These are phyloP conservation scores for Brassica incana DNA, from an alignment of 345 rosid genomes.

Conservation along the genomic window DNA sequence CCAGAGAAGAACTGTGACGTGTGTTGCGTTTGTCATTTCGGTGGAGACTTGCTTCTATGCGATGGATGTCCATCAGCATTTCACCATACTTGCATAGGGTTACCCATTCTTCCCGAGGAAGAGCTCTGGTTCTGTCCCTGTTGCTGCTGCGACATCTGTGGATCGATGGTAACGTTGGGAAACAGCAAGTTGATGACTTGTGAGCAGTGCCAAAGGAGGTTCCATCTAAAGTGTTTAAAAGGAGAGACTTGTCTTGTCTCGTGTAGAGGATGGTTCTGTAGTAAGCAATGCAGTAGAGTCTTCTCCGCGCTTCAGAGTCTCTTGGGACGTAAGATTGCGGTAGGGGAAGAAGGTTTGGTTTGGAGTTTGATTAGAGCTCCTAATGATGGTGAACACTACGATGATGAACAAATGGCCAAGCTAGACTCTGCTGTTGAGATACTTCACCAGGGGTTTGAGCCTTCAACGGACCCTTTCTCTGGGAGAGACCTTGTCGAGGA, in stretches of 20 bases:
- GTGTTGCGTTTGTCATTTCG: slow-evolving; percentile 51
- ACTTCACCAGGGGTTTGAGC: slow-evolving; percentile 79
- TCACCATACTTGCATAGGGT: slow-evolving; percentile 51
- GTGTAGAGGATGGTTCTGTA: slow-evolving; percentile 54
- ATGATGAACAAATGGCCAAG: slow-evolving; percentile 45
- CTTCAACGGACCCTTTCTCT: slow-evolving; percentile 47
- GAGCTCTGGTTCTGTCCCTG: slow-evolving; percentile 75
- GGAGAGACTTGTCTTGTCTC: slow-evolving; percentile 13
- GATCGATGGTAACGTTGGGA: slow-evolving; percentile 8
- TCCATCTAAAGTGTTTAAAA: slow-evolving; percentile 50
- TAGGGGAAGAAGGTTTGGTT: slow-evolving; percentile 48
- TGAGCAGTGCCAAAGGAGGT: slow-evolving; percentile 59
- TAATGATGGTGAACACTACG: slow-evolving; percentile 27
- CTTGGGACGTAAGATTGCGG: slow-evolving; percentile 47
- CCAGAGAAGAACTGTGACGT: slow-evolving; percentile 21
- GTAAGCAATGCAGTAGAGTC: slow-evolving; percentile 45
- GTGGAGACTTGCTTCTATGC: slow-evolving; percentile 59
- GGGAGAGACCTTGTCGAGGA: slow-evolving; percentile 67
- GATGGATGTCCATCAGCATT: slow-evolving; percentile 60
- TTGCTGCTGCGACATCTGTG: slow-evolving; percentile 67
- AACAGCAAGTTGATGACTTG: slow-evolving; percentile 40
- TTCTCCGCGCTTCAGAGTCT: slow-evolving; percentile 46
- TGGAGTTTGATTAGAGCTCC: slow-evolving; percentile 62
- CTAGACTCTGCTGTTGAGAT: slow-evolving; percentile 53
- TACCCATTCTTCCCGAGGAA: slow-evolving; percentile 55